Percentiles rank a stretch among this genome's conserved stretches.
phyloP scores from a whole-genome alignment of 306 rosid genomes.

The Psophocarpus tetragonolobus region DNA sequence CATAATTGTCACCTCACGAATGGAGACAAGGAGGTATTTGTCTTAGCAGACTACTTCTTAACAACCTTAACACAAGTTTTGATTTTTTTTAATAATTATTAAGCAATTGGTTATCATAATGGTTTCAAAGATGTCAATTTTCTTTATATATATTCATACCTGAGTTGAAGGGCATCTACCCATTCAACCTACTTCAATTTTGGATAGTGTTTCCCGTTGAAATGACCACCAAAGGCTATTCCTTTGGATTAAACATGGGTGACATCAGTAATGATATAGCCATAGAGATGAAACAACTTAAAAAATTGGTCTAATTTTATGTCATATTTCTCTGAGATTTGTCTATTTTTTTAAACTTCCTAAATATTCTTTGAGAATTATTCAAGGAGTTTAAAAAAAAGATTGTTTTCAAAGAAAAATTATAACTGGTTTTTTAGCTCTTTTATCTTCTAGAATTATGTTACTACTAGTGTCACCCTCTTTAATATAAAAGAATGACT shows the following conservation, averaged over 20 bases:
- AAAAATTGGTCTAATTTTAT: too few species aligned
- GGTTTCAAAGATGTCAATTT: conserved; percentile 51
- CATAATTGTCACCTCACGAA: too few species aligned
- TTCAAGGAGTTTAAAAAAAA: too few species aligned
- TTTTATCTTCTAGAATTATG: too few species aligned
- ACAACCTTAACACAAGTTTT: conserved; percentile 35
- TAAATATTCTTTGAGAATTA: too few species aligned
- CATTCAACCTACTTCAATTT: conserved; percentile 37
- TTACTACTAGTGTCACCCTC: too few species aligned
- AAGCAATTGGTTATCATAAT: conserved; percentile 37
- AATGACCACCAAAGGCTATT: conserved; percentile 29
- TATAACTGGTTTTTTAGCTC: too few species aligned
- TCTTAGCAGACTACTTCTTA: conserved; percentile 48
- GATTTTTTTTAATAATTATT: background rate
- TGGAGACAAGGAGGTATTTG: conserved; percentile 47
- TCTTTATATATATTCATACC: conserved; percentile 40
- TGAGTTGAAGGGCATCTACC: conserved; percentile 34
- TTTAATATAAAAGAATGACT: too few species aligned
- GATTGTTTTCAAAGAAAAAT: too few species aligned
- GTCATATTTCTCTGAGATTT: too few species aligned
- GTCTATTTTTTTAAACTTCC: too few species aligned
- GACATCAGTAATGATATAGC: background rate
- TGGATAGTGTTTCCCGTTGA: conserved; percentile 34
- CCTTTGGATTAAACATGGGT: background rate
- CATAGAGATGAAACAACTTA: background rate